A percentile compares a stretch with the other conserved stretches of the same genome.
Evolutionary conservation across 345 rosid species (phyloP).

Genomic region (rapeseed (Brassica napus)): DNA sequence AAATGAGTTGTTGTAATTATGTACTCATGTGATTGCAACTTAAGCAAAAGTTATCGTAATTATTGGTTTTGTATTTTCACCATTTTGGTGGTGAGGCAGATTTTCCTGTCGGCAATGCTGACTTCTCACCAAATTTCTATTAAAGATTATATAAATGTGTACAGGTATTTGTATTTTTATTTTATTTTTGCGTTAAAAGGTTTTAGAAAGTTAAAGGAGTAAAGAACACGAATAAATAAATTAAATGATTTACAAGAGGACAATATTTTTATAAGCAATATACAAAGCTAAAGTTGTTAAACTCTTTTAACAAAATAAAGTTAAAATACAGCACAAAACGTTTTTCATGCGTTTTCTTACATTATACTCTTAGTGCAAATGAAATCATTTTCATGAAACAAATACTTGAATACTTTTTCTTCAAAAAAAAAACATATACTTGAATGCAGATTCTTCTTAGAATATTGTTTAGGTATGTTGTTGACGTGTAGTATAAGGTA

Average conservation of each 20-base stretch:
- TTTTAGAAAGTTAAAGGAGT: neutral
- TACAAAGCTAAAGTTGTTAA: neutral
- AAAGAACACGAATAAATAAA: constrained; percentile 12
- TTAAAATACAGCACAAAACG: neutral
- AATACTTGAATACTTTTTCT: neutral
- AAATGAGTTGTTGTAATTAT: constrained; percentile 21
- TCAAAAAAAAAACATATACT: neutral
- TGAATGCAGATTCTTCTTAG: neutral
- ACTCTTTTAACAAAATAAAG: neutral
- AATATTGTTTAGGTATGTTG: constrained; percentile 11
- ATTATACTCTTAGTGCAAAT: neutral
- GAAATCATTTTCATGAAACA: neutral
- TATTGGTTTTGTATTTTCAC: constrained; percentile 44
- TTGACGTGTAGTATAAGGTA: neutral
- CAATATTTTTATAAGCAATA: neutral
- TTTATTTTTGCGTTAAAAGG: constrained; percentile 21
- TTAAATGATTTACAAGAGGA: constrained; percentile 9
- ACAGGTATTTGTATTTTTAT: constrained; percentile 3
- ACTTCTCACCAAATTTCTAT: constrained; percentile 70
- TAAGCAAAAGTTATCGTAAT: constrained; percentile 40
- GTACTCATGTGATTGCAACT: constrained; percentile 23
- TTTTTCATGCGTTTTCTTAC: neutral
- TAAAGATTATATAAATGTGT: neutral
- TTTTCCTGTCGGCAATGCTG: constrained; percentile 78
- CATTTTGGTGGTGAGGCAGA: constrained; percentile 59